Evolutionary conservation across 306 rosid species (phyloP).

Genomic region (Trifolium fragiferum): DNA sequence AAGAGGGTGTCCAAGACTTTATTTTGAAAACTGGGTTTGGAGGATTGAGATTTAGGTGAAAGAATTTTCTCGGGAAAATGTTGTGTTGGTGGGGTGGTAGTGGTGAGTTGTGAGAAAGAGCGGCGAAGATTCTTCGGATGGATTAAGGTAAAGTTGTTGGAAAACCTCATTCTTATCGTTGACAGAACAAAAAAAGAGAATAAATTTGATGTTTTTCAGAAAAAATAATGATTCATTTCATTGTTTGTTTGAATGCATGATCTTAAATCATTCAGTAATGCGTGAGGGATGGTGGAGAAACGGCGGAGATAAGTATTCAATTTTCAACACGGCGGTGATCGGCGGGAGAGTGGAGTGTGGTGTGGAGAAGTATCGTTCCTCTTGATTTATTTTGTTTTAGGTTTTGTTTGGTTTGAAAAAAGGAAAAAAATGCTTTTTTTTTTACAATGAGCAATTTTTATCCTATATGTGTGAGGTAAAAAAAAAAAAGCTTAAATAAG

Average conservation of each 20-base stretch:
- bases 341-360: background rate
- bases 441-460: too few species aligned
- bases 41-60: background rate
- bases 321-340: background rate
- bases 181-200: background rate
- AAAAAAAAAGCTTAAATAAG: too few species aligned
- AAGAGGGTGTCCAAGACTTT: slow-evolving; percentile 54
- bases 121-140: slow-evolving; percentile 27
- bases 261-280: background rate
- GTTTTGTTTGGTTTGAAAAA: background rate
- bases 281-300: background rate
- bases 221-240: slow-evolving; percentile 1
- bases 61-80: slow-evolving; percentile 24
- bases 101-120: slow-evolving; percentile 44
- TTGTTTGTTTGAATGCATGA: background rate
- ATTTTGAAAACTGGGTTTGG: slow-evolving; percentile 26
- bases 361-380: background rate
- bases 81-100: slow-evolving; percentile 22
- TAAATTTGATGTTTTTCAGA: background rate
- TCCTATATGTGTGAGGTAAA: too few species aligned
- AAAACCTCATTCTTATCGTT: slow-evolving; percentile 42
- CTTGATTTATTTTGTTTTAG: background rate
- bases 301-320: background rate
- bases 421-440: too few species aligned
- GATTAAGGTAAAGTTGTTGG: slow-evolving; percentile 37